Conservation (phyloP, 225 moss, liverwort and hornwort species). For the Ulota crispa region DNA sequence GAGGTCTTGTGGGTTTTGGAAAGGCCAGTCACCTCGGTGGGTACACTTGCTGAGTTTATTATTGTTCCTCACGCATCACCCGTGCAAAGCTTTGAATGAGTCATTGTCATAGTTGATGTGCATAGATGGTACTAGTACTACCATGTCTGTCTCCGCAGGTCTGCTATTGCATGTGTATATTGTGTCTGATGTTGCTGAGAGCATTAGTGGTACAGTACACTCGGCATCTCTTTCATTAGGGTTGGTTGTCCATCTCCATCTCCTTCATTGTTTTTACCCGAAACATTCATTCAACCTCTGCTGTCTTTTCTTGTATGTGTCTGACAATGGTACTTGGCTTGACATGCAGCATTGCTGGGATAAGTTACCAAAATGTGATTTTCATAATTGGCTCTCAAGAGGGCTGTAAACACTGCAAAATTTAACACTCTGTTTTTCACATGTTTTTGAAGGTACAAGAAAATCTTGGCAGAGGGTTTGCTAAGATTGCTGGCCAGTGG, state of each 20-base stretch:
- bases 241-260: neutral
- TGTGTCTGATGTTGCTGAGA: neutral
- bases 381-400: no score
- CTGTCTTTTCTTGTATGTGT: neutral
- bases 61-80: neutral
- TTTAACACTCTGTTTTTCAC: no score
- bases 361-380: no score
- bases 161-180: neutral
- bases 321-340: neutral
- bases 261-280: neutral
- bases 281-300: slow-evolving; percentile 13
- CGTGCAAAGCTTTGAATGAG: neutral
- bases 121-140: neutral
- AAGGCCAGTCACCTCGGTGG: neutral
- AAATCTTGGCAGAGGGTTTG: no score
- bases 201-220: no score
- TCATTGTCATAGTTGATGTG: neutral
- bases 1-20: neutral
- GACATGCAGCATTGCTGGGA: neutral
- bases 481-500: no score
- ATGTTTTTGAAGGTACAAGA: no score
- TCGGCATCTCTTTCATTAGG: neutral
- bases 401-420: no score
- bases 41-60: neutral
- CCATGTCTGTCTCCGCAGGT: neutral